phyloP scores from a whole-genome alignment of 495 filamentous ascomycete genomes.

The Chaetomium fimeti region DNA sequence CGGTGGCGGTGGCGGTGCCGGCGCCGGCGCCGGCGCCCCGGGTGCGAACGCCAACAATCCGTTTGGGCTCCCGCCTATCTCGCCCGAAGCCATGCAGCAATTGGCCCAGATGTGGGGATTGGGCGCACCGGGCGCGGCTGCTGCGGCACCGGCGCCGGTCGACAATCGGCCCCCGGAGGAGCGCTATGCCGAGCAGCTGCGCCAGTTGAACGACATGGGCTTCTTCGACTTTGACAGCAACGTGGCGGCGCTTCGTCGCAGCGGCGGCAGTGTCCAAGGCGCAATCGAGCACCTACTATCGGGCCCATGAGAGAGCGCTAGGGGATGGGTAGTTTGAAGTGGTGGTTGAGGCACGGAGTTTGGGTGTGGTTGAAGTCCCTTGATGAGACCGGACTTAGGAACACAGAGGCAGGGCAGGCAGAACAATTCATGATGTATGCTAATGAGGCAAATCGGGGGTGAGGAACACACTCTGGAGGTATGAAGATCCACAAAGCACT shows the following conservation, averaged over 20 bases:
- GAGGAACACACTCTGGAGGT: not conserved
- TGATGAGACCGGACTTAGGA: not conserved
- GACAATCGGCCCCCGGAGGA: conserved; percentile 93
- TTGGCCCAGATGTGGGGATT: conserved; percentile 40
- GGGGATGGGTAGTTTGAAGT: not conserved
- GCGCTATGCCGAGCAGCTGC: conserved; percentile 81
- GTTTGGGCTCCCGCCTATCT: conserved; percentile 27
- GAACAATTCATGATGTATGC: conserved; percentile 5
- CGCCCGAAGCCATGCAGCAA: conserved; percentile 49
- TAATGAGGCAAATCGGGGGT: not conserved
- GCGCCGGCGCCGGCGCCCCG: conserved; percentile 15
- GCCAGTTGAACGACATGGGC: conserved; percentile 98
- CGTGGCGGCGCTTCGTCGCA: conserved; percentile 79
- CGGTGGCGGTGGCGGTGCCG: too few relatives aligned
- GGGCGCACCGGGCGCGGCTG: conserved; percentile 27
- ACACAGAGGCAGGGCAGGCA: not conserved
- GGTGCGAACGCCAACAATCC: conserved; percentile 26
- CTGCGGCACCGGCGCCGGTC: conserved; percentile 58
- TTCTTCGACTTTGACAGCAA: conserved; percentile 97
- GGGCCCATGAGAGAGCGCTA: conserved; percentile 17
- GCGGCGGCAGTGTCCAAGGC: conserved; percentile 92
- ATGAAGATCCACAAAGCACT: not conserved
- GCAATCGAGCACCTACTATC: conserved; percentile 77
- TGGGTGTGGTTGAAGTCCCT: not conserved
- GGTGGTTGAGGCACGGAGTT: not conserved